Percentiles rank a stretch among this genome's conserved stretches.
Conservation (phyloP, 2,329 filamentous ascomycete genomes). For the Clarireedia hainanense region DNA sequence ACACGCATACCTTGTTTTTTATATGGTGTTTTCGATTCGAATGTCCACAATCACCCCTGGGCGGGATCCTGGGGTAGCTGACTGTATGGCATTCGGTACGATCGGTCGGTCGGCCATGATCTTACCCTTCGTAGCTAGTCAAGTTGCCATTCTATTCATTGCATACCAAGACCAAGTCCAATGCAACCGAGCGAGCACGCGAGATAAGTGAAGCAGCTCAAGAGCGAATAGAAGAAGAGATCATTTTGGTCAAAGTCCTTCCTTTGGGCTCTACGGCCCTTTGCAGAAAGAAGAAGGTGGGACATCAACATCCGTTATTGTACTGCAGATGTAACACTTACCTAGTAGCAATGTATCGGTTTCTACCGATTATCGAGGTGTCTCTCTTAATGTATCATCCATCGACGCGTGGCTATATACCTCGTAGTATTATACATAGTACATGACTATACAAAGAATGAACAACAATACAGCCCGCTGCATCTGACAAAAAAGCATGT, state of each 20-base stretch:
- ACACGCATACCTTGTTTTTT: not conserved
- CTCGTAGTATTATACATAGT: not conserved
- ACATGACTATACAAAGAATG: constrained; percentile 4
- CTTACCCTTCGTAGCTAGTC: not conserved
- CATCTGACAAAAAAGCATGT: too few relatives aligned
- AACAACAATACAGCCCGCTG: not conserved
- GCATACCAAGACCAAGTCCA: too few relatives aligned
- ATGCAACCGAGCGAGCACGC: not conserved
- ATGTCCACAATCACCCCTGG: not conserved
- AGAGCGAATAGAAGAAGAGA: constrained; percentile 3
- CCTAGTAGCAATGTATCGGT: not conserved
- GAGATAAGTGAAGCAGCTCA: constrained; percentile 4
- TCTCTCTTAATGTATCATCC: too few relatives aligned
- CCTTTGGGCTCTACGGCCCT: not conserved
- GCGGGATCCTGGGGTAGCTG: not conserved
- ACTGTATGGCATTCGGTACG: not conserved
- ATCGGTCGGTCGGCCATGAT: not conserved
- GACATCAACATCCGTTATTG: not conserved
- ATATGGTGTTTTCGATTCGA: not conserved
- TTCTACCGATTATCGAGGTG: not conserved
- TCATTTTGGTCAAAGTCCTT: not conserved
- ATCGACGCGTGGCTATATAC: too few relatives aligned
- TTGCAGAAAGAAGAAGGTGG: constrained; percentile 6
- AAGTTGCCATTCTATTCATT: too few relatives aligned
- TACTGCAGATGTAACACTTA: not conserved